phyloP scores from a whole-genome alignment of 2,329 filamentous ascomycete genomes.

The Exophiala lecanii-corni region DNA sequence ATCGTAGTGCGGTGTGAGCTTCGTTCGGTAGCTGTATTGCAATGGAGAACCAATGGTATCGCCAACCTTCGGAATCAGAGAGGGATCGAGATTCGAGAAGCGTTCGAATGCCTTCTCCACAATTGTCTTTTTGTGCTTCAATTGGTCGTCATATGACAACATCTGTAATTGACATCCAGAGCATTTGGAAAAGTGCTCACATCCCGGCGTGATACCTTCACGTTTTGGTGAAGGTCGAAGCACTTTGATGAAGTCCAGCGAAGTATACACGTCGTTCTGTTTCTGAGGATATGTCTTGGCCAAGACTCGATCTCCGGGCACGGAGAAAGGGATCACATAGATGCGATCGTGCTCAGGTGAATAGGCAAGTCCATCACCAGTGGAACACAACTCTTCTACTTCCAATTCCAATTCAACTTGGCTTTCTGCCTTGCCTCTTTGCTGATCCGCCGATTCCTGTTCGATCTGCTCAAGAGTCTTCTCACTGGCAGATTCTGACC shows the following conservation, averaged over 20 bases:
- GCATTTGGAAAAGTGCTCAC: slow-evolving; percentile 82
- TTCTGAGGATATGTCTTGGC: slow-evolving; percentile 76
- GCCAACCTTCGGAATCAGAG: slow-evolving; percentile 67
- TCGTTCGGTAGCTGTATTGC: slow-evolving; percentile 91
- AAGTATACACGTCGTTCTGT: slow-evolving; percentile 60
- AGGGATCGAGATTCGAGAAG: slow-evolving; percentile 77
- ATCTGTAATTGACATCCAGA: slow-evolving; percentile 97
- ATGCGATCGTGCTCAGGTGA: slow-evolving; percentile 52
- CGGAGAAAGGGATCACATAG: slow-evolving; percentile 76
- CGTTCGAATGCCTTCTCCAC: slow-evolving; percentile 88
- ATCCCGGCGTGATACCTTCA: slow-evolving; percentile 71
- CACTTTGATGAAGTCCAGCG: slow-evolving; percentile 78
- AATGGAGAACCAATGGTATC: slow-evolving; percentile 88
- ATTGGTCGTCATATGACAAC: slow-evolving; percentile 81
- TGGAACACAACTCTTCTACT: slow-evolving; percentile 80
- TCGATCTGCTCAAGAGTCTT: background rate
- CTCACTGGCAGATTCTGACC: background rate
- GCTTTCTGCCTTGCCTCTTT: background rate
- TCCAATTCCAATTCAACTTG: slow-evolving; percentile 67
- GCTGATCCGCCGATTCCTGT: background rate
- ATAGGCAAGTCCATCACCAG: slow-evolving; percentile 81
- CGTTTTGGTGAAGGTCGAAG: slow-evolving; percentile 67
- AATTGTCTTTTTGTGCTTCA: slow-evolving; percentile 76
- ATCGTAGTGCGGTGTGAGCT: slow-evolving; percentile 94
- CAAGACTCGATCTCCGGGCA: slow-evolving; percentile 76